Percentiles rank a stretch among this genome's conserved stretches.
phyloP scores from a whole-genome alignment of 2,329 filamentous ascomycete genomes.

The Nannizzia gypsea region DNA sequence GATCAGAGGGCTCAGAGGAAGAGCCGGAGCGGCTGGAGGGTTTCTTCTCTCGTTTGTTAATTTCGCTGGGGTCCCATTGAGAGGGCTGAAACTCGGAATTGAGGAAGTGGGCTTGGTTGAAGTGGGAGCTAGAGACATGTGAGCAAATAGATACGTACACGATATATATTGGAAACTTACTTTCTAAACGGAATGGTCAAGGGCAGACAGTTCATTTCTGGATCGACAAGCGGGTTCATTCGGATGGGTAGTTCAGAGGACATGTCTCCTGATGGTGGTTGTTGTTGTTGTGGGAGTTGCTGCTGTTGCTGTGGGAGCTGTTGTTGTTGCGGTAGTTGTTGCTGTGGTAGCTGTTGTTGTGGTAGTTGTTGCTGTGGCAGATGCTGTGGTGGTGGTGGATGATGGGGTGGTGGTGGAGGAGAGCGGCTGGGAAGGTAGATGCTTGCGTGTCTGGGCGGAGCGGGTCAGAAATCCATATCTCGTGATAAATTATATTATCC shows the following conservation, averaged over 20 bases:
- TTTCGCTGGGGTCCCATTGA: slow-evolving; percentile 34
- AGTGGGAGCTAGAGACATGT: slow-evolving; percentile 26
- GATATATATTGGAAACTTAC: slow-evolving; percentile 18
- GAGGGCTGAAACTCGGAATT: slow-evolving; percentile 37
- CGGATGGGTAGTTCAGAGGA: slow-evolving; percentile 24
- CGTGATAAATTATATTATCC: slow-evolving; percentile 11
- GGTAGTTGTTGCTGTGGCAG: no score
- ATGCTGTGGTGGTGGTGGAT: no score
- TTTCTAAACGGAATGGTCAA: slow-evolving; percentile 32
- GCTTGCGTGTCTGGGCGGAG: neutral
- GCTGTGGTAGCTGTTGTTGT: no score
- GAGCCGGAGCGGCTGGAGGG: neutral
- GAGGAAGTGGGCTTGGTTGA: slow-evolving; percentile 37
- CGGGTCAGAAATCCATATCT: neutral
- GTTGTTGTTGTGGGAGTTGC: no score
- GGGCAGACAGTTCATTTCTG: slow-evolving; percentile 30
- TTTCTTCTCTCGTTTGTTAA: slow-evolving; percentile 17
- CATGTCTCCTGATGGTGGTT: slow-evolving; percentile 15
- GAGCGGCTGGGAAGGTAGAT: slow-evolving; percentile 14
- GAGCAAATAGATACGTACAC: neutral
- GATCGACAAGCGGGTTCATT: slow-evolving; percentile 33
- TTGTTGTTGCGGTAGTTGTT: no score
- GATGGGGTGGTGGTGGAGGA: slow-evolving; percentile 16
- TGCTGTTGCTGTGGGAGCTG: no score
- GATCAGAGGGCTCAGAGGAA: no score